Percentiles rank a stretch among this genome's conserved stretches.
phyloP scores from a whole-genome alignment of 2,329 filamentous ascomycete species.

The Exophiala bonariae region DNA sequence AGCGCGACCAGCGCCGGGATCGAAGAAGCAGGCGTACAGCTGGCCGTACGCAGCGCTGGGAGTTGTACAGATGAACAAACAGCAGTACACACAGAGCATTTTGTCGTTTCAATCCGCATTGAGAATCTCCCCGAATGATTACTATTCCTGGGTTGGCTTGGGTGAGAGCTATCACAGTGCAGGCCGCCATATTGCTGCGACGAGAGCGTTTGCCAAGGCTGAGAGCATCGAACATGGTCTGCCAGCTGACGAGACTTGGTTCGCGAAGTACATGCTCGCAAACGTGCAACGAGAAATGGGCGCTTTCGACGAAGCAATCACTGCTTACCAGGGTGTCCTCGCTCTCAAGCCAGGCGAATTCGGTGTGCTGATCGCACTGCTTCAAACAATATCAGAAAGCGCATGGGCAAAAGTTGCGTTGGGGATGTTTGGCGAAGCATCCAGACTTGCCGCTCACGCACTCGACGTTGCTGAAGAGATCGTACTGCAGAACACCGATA shows the following conservation, averaged over 20 bases:
- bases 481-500: slow-evolving; percentile 60
- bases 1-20: slow-evolving; percentile 84
- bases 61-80: slow-evolving; percentile 90
- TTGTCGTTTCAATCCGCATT: slow-evolving; percentile 89
- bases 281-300: slow-evolving; percentile 92
- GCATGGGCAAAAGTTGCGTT: slow-evolving; percentile 75
- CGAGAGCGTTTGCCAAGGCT: slow-evolving; percentile 84
- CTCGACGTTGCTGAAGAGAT: slow-evolving; percentile 68
- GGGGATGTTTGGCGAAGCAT: slow-evolving; percentile 82
- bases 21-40: slow-evolving; percentile 87
- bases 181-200: slow-evolving; percentile 89
- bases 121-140: slow-evolving; percentile 79
- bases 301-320: slow-evolving; percentile 81
- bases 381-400: slow-evolving; percentile 85
- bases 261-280: slow-evolving; percentile 92
- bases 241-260: slow-evolving; percentile 75
- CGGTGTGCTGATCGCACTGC: slow-evolving; percentile 80
- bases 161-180: slow-evolving; percentile 98
- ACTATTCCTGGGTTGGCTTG: slow-evolving; percentile 92
- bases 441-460: slow-evolving; percentile 67
- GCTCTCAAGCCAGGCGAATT: slow-evolving; percentile 69
- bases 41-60: slow-evolving; percentile 96
- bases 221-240: slow-evolving; percentile 68
- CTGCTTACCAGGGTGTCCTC: slow-evolving; percentile 73
- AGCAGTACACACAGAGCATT: slow-evolving; percentile 84